Base-by-base conservation (phyloP, 768 basidiomycete species). In the Clavulina sp. region DNA sequence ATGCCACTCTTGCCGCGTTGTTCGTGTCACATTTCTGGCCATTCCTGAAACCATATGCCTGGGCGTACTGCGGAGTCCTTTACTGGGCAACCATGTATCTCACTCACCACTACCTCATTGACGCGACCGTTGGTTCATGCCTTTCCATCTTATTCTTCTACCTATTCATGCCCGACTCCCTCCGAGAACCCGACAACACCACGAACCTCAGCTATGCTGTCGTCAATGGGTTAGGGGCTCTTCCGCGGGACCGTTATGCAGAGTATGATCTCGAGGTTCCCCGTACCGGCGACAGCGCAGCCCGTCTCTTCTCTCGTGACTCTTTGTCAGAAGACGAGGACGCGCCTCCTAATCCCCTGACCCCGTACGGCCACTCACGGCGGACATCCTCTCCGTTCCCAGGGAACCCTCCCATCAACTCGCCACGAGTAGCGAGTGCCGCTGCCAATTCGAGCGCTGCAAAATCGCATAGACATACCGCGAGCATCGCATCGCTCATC, bases 51-150 rank as follows among this genome's bases (percentile, higher is more conserved):
- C 69, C 68, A 2, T 80, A 73, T 57, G 77, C 79, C 23, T 96
- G 89, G 86, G 69, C 66, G 1, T 99, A 97, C 66, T 80, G 79
- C 2, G 78, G 76, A 4, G 68, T 86, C 18, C 75, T 99, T 3
- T 97, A 93, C 64, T 99, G 95, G 95, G 81, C 86, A 6, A 96
- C 93, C 23, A 97, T 97, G 93, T 96, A 93, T 70, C 81, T 93
- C 60, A 87, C 86, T 3, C 89, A 95, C 65, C 93, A 97, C 69
- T 97, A 97, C 71, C 82, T 99, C 61, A 91, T 99, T 67, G 95
- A 99, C 62, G 86, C 96, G 62, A 86, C 89, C 47, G 85, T 80
- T 6, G 95, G 95, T 13, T 86, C 84, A 0, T 93, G 91, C 62
- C 75, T 99, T 56, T 82, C 92, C 44, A 80, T 82, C 33, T 73